Percentiles rank a stretch among this genome's conserved stretches.
Evolutionary conservation across 1,139 yeast genomes (phyloP).

Genomic region (Arxiozyma bovina): DNA sequence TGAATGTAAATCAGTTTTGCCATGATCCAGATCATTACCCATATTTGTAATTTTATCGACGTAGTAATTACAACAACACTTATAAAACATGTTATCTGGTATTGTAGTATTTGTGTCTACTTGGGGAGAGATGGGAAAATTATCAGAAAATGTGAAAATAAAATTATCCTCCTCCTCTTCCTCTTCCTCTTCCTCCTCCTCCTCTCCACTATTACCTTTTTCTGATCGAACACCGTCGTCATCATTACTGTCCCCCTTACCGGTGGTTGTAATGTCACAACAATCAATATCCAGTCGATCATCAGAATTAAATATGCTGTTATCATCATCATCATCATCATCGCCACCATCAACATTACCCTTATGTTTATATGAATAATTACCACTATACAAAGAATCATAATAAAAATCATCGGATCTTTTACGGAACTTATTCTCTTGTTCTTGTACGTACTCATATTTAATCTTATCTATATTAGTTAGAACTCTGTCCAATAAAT

Average conservation of each 20-base stretch:
- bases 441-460: conserved; percentile 1
- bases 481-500: conserved; percentile 18
- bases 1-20: background rate
- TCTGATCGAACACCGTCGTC: background rate
- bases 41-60: too few species aligned
- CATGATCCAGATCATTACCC: background rate
- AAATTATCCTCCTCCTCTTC: background rate
- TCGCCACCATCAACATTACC: too few species aligned
- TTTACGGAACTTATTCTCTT: background rate
- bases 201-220: background rate
- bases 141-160: background rate
- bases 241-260: background rate
- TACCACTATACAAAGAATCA: background rate
- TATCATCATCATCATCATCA: background rate
- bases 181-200: background rate
- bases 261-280: background rate
- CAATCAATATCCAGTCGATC: too few species aligned
- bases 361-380: background rate
- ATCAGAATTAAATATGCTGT: too few species aligned
- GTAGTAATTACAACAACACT: background rate
- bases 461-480: conserved; percentile 9
- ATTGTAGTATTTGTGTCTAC: background rate
- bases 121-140: background rate
- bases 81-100: background rate
- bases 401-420: background rate